Evolutionary conservation across 306 rosid genomes (phyloP), one percentile per base, ranked within the genome.

Genomic region (Vigna reflexopilosa): DNA sequence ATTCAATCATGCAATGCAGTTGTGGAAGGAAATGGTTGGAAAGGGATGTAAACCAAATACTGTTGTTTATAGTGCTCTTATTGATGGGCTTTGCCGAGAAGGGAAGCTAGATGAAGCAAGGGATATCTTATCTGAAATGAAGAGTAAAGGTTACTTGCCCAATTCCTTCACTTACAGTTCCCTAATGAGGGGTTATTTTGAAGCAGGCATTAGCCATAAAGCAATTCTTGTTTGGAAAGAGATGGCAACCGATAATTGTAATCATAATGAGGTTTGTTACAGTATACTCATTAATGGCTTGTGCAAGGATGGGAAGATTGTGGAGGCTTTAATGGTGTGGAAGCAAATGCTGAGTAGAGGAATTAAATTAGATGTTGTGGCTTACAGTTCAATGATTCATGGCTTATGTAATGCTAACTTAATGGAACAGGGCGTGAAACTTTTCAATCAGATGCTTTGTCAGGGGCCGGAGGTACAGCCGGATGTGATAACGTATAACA

Each of bases 381-480:
- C 93, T 77, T 95, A 91, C 83, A 95, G 93, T 83, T 92, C 97
- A 61, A 86, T 95, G 97, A 95, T 95, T 88, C 89, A 89, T 70
- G 97, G 98, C 64, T 90, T 92, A 62, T 95, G 98, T 80, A 89
- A 85, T 55, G 85, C 89, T 56, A 86, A 89, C 67, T 85, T 79
- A 72, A 84, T 91, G 55, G 98, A 87, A 55, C 89, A 89, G 82
- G 97, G 98, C 61, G 50, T 92, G 87, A 88, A 89, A 79, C 95
- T 94, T 80, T 94, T 94, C 82, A 66, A 92, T 67, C 93, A 91
- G 80, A 91, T 92, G 98, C 93, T 88, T 67, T 92, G 79, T 87
- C 92, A 77, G 57, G 94, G 70, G 66, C 85, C 88, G 0, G 82
- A 80, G 50, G 79, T 88, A 72, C 93, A 76, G 76, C 98, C 98